A percentile compares a stretch with the other conserved stretches of the same genome.
Evolutionary conservation across 2,329 filamentous ascomycete genomes (phyloP).

Genomic region (Akanthomyces uredinophilus): DNA sequence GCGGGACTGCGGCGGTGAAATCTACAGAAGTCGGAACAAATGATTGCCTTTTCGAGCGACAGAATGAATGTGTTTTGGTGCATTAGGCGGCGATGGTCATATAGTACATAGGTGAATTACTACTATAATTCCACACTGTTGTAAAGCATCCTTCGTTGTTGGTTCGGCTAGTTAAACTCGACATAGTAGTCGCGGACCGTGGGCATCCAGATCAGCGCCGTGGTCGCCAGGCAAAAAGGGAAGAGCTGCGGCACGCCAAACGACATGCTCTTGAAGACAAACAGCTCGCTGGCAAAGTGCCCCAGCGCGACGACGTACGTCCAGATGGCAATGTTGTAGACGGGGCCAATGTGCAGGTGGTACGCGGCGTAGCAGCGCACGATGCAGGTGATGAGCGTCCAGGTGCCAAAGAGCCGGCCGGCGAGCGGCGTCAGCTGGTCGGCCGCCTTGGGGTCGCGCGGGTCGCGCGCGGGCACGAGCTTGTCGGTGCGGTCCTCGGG

Average conservation of each 20-base stretch:
- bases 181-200: conserved; percentile 68
- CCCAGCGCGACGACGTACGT: conserved; percentile 73
- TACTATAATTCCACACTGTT: not conserved
- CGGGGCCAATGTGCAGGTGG: conserved; percentile 63
- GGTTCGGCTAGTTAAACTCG: conserved; percentile 27
- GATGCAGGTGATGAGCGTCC: conserved; percentile 74
- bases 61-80: not conserved
- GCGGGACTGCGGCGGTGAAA: conserved; percentile 68
- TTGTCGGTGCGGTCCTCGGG: conserved; percentile 14
- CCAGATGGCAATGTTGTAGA: conserved; percentile 78
- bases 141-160: not conserved
- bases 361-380: conserved; percentile 81
- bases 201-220: conserved; percentile 56
- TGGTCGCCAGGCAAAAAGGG: conserved; percentile 47
- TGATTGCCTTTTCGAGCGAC: not conserved
- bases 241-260: conserved; percentile 53
- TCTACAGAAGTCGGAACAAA: conserved; percentile 65
- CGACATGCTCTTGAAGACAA: conserved; percentile 70
- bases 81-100: not conserved
- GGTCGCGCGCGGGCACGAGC: conserved; percentile 13
- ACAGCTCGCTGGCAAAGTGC: conserved; percentile 78
- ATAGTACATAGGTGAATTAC: not conserved
- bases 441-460: conserved; percentile 39
- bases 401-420: conserved; percentile 78
- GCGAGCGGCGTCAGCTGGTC: conserved; percentile 70